A percentile compares a stretch with the other conserved stretches of the same genome.
Evolutionary conservation across 371 early-diverging fungal genomes (phyloP).

Genomic region (Mortierella sp.): DNA sequence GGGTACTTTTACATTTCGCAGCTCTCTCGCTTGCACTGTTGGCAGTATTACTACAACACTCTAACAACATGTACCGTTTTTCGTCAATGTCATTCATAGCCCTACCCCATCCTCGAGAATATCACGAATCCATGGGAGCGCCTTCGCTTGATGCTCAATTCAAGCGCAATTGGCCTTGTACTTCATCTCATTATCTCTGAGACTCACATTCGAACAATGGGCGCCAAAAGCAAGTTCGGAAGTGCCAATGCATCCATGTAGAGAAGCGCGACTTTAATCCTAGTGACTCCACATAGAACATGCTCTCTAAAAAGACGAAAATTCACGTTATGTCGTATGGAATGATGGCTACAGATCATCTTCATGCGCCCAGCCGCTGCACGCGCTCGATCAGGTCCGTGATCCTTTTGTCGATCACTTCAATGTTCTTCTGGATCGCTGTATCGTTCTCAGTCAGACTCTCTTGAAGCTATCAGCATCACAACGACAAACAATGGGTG

Average conservation of each 20-base stretch:
- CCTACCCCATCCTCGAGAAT: constrained; percentile 40
- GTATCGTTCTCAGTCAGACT: constrained; percentile 75
- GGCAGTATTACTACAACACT: too few species aligned
- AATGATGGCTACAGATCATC: not conserved
- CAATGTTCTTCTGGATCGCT: constrained; percentile 73
- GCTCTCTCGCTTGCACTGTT: too few species aligned
- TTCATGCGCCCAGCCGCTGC: constrained; percentile 53
- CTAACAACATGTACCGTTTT: not conserved
- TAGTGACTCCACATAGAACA: too few species aligned
- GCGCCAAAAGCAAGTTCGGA: not conserved
- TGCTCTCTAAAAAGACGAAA: not conserved
- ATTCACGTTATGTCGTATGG: not conserved
- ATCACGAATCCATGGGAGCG: constrained; percentile 17
- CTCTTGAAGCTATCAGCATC: constrained; percentile 60
- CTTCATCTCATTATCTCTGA: constrained; percentile 23
- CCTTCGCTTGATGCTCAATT: constrained; percentile 10
- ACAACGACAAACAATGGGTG: not conserved
- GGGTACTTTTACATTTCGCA: constrained; percentile 14
- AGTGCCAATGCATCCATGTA: not conserved
- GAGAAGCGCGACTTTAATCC: too few species aligned
- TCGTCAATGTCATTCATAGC: constrained; percentile 11
- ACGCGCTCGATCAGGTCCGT: constrained; percentile 72
- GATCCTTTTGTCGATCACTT: constrained; percentile 73
- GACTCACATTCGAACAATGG: constrained; percentile 12
- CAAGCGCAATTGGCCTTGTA: not conserved